Percentiles rank a stretch among this genome's conserved stretches.
Conservation (phyloP, 2,329 filamentous ascomycete species). For the Clonostachys rhizophaga region DNA sequence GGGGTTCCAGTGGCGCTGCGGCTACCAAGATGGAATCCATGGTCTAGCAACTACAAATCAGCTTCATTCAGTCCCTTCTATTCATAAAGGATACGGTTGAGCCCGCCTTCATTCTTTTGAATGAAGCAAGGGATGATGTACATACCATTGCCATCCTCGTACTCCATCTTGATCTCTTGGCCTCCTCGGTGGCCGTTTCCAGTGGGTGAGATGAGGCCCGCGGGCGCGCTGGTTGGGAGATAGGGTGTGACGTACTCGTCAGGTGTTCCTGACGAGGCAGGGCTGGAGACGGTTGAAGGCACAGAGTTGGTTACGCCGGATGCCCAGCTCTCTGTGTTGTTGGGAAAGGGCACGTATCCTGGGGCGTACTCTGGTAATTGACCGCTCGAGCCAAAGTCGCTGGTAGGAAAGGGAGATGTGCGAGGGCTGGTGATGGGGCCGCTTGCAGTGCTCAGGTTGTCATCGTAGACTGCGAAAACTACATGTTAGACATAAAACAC, state of each 20-base stretch:
- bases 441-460: constrained; percentile 29
- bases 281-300: constrained; percentile 45
- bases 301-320: constrained; percentile 35
- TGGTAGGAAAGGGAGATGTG: constrained; percentile 34
- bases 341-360: constrained; percentile 27
- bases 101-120: neutral
- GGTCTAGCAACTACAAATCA: constrained; percentile 2
- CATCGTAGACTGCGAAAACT: constrained; percentile 30
- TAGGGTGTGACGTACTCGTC: constrained; percentile 20
- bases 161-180: constrained; percentile 31
- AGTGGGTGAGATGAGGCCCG: constrained; percentile 30
- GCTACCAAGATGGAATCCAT: constrained; percentile 3
- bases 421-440: constrained; percentile 36
- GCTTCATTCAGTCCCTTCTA: neutral
- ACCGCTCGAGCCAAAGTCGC: constrained; percentile 28
- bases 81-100: neutral
- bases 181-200: constrained; percentile 18
- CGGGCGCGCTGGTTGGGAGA: constrained; percentile 43
- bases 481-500: constrained; percentile 4
- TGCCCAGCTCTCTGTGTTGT: constrained; percentile 41
- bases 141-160: constrained; percentile 23
- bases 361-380: constrained; percentile 35
- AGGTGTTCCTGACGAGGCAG: constrained; percentile 19
- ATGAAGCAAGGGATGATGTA: neutral
- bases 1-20: neutral